Evolutionary conservation across 2,329 filamentous ascomycete genomes (phyloP), one percentile per base, ranked within the genome.

Genomic region (Fusarium papillatum): DNA sequence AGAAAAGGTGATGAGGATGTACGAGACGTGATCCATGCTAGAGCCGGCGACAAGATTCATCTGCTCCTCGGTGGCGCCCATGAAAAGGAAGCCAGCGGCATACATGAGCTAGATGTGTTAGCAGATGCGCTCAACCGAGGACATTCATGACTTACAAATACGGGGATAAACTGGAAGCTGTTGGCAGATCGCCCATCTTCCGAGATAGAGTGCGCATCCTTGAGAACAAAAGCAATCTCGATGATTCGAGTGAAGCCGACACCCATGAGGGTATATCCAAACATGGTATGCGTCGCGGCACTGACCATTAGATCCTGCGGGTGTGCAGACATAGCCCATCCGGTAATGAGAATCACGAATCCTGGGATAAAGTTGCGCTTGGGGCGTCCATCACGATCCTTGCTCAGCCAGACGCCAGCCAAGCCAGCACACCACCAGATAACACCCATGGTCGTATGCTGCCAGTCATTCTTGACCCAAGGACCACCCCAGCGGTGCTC

Each of bases 391-490:
- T 96, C 92, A 68, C 95, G 92, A 82, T 93, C 95, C 74, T 92
- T 91, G 83, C 95, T 98, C 46, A 99, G 88, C 97, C 96, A 99
- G 64, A 99, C 90, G 50, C 97, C 97, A 14, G 96, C 90, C 36
- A 99, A 87, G 29, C 97, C 97, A 10, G 97, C 96, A 79, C 93
- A 94, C 96, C 96, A 99, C 97, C 97, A 99, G 64, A 99, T 92
- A 73, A 99, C 92, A n/a, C 97, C 97, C 96, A 99, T 98, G n/a
- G 94, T 95, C 0, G 97, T 99, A 84, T 99, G 97, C 84, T 99
- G 96, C 86, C 98, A 92, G 83, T 99, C 97, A 81, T 98, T 98
- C 84, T 91, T 92, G 64, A 94, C 95, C 97, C 97, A 99, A 1
- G 91, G 90, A 1, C 89, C 89, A 66, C 97, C 97, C 97, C 97